Evolutionary conservation across 1,284 basidiomycete species (phyloP).

Genomic region (Naganishia albida): DNA sequence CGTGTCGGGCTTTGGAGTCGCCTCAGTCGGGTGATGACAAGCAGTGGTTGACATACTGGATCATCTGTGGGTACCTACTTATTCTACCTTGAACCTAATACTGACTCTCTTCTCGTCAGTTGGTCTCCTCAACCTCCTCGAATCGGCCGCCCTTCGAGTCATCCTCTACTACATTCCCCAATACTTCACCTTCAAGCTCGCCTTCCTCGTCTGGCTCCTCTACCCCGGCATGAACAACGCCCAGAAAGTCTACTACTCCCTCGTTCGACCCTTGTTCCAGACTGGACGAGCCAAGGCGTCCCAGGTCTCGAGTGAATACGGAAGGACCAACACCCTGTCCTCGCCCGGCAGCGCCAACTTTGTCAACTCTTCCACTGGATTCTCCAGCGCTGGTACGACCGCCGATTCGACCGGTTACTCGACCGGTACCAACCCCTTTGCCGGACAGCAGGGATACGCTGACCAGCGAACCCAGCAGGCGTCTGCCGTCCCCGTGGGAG

Average conservation of each 20-base stretch:
- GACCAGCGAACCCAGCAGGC: not conserved
- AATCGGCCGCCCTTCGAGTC: slow-evolving; percentile 32
- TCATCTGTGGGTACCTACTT: slow-evolving; percentile 31
- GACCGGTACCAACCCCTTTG: slow-evolving; percentile 31
- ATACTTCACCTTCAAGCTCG: slow-evolving; percentile 79
- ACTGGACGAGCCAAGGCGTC: slow-evolving; percentile 38
- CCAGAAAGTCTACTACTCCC: slow-evolving; percentile 61
- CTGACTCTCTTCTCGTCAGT: slow-evolving; percentile 31
- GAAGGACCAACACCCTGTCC: slow-evolving; percentile 15
- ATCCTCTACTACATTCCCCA: slow-evolving; percentile 44
- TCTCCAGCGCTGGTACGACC: slow-evolving; percentile 30
- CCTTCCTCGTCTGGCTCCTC: slow-evolving; percentile 68
- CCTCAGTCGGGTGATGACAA: slow-evolving; percentile 55
- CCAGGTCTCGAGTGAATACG: slow-evolving; percentile 17
- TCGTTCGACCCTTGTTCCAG: slow-evolving; percentile 65
- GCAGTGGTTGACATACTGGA: slow-evolving; percentile 57
- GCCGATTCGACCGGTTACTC: slow-evolving; percentile 25
- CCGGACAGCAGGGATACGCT: not conserved
- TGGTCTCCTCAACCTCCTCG: slow-evolving; percentile 37
- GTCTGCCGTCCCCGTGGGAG: not conserved
- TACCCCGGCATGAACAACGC: slow-evolving; percentile 60
- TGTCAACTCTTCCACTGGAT: slow-evolving; percentile 23
- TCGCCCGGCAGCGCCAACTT: slow-evolving; percentile 27
- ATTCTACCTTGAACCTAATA: not conserved
- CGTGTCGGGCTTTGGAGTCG: slow-evolving; percentile 54